Percentiles rank a stretch among this genome's conserved stretches.
phyloP scores from a whole-genome alignment of 23 red algal species.

The Agarophyton chilense region DNA sequence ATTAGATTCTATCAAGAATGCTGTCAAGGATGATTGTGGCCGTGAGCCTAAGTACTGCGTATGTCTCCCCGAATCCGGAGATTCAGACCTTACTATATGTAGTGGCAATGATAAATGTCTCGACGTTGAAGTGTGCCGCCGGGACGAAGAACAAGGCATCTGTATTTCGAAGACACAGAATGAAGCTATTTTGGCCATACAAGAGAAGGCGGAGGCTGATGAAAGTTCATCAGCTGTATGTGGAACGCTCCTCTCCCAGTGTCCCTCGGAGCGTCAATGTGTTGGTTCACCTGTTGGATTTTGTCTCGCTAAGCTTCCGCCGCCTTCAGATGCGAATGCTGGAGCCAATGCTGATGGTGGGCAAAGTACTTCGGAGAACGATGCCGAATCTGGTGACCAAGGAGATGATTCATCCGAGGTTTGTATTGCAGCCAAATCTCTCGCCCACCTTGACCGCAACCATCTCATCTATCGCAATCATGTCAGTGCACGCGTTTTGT shows the following conservation, averaged over 20 bases:
- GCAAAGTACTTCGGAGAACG: not conserved
- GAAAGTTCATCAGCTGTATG: too few relatives aligned
- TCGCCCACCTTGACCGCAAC: not conserved
- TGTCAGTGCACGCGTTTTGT: slow-evolving; percentile 10
- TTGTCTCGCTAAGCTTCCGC: not conserved
- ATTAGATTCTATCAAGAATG: not conserved
- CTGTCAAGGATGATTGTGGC: not conserved
- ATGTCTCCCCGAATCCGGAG: not conserved
- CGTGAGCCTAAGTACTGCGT: not conserved
- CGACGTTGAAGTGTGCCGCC: not conserved
- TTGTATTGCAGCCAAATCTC: slow-evolving; percentile 36
- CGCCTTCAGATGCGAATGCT: not conserved
- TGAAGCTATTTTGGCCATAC: not conserved
- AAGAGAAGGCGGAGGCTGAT: too few relatives aligned
- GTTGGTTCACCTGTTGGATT: not conserved
- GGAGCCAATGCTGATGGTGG: too few relatives aligned
- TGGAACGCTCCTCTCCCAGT: not conserved
- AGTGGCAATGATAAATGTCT: not conserved
- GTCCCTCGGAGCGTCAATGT: not conserved
- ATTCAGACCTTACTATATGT: not conserved
- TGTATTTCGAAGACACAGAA: not conserved
- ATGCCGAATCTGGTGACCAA: not conserved
- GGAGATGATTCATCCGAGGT: slow-evolving; percentile 9
- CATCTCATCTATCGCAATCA: slow-evolving; percentile 20
- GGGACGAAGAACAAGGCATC: not conserved